Evolutionary conservation across 148 eudicot species (phyloP), one percentile per base, ranked within the genome.

Genomic region (Beta vulgaris): DNA sequence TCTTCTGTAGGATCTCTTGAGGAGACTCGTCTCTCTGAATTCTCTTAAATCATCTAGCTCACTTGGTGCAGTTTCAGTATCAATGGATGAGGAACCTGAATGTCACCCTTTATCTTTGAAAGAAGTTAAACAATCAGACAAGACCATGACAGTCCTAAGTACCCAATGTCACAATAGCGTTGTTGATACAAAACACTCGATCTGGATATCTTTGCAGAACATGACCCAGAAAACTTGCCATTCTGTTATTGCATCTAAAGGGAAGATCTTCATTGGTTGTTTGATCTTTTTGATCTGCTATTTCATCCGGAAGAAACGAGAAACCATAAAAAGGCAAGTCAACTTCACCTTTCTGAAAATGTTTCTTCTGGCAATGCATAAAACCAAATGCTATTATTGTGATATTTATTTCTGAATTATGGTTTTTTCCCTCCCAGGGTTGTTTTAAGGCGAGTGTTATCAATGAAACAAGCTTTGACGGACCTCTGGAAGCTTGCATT

Each of bases 401-500:
- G 48, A 10, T n/a, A 8, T 21, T 36, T 39, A 36, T 66, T 28
- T 61, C 61, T 81, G 28, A 66, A 58, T 23, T 19, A 73, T 46
- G 4, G 23, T 63, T 44, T 78, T 49, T 53, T 49, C 77, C 76
- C 25, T 59, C 18, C 12, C 87, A 95, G 98, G 76, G 64, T 69
- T 75, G 71, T 86, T 31, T 81, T 29, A 70, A 79, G 82, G 59
- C 87, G 82, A 49, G 86, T 85, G 39, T 9, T 71, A 40, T 82
- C 84, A 13, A 21, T 88, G 79, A 95, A 82, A 84, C 88, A 89
- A 82, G 88, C 84, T 65, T 46, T 90, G 51, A 57, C 77, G 69
- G 98, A 95, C 79, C 69, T 95, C 72, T 95, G 98, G 98, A 88
- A 85, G 68, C 92, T 95, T 79, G 97, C 92, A 51, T 92, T 95